Evolutionary conservation across 371 early-diverging fungal species (phyloP), one percentile per base, ranked within the genome.

Genomic region (Umbelopsis sp.): DNA sequence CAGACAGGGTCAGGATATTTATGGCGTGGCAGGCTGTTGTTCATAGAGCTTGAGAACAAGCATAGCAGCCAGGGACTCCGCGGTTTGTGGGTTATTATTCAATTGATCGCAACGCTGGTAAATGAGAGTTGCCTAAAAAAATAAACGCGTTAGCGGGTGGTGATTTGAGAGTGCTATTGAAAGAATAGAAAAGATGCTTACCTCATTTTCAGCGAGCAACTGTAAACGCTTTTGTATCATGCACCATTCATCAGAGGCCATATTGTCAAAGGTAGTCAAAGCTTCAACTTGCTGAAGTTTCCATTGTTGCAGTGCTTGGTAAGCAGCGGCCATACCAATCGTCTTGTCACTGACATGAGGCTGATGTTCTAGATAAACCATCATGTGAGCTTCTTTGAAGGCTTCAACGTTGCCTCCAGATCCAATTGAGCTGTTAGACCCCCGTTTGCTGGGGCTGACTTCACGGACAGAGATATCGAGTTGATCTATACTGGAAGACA

Each of bases 271-370:
- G 11, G 57, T 29, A 29, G 57, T 32, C 57, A 57, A 25, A 29
- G 57, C 57, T 57, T 57, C 57, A 25, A 35, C 64, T 51, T 78
- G 76, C 20, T 79, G 72, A 20, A 70, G 65, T 63, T 76, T 80
- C 80, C 80, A 80, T 62, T 70, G 67, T 67, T 79, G 79, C 76
- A 77, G 79, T 35, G 78, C 73, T 35, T 80, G 77, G 68, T 80
- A 83, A 52, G 83, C 83, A 50, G 80, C 77, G 5, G 83, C 83
- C 83, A 83, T 80, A 14, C 78, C 83, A 37, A 83, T 76, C 7
- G 74, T 77, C 50, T 80, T 83, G 65, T 83, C 80, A 73, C 83
- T 83, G 69, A 74, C n/a, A 53, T 63, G 74, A 22, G 71, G 51
- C 41, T 73, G 72, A 44, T 70, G 63, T 50, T 69, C 48, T 20